Conservation (phyloP, 768 basidiomycete genomes). For the Lyophyllum decastes region DNA sequence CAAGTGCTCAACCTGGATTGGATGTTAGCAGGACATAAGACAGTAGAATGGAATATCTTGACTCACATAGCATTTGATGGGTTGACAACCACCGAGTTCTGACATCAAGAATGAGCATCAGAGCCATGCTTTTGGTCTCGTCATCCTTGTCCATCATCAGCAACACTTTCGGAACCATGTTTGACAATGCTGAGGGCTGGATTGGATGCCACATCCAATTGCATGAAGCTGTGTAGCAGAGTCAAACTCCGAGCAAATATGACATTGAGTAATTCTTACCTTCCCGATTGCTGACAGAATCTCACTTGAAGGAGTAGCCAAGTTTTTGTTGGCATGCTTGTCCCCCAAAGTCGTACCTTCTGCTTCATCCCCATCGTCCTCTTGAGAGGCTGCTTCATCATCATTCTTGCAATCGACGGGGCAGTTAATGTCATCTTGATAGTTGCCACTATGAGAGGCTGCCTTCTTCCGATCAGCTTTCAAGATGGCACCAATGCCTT, state of each 20-base stretch:
- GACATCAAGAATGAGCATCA: conserved; percentile 32
- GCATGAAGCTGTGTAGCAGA: conserved; percentile 25
- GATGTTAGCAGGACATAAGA: neutral
- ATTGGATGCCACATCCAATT: conserved; percentile 21
- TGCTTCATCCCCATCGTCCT: neutral
- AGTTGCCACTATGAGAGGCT: conserved; percentile 12
- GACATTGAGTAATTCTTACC: no score
- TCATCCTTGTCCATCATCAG: neutral
- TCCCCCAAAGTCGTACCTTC: no score
- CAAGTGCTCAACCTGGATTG: conserved; percentile 17
- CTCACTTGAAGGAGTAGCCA: no score
- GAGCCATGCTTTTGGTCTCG: neutral
- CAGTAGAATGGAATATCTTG: neutral
- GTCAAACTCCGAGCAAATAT: no score
- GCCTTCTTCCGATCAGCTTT: conserved; percentile 20
- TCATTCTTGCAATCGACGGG: neutral
- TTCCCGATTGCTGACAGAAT: conserved; percentile 5
- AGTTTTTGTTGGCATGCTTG: no score
- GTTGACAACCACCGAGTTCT: conserved; percentile 29
- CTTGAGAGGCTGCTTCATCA: neutral
- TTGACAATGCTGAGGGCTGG: conserved; percentile 23
- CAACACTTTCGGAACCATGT: conserved; percentile 19
- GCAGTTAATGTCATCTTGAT: conserved; percentile 21
- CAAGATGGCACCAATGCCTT: conserved; percentile 28
- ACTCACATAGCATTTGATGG: conserved; percentile 30